phyloP scores from a whole-genome alignment of 805 yeast species.

The Ogataea dorogensis region DNA sequence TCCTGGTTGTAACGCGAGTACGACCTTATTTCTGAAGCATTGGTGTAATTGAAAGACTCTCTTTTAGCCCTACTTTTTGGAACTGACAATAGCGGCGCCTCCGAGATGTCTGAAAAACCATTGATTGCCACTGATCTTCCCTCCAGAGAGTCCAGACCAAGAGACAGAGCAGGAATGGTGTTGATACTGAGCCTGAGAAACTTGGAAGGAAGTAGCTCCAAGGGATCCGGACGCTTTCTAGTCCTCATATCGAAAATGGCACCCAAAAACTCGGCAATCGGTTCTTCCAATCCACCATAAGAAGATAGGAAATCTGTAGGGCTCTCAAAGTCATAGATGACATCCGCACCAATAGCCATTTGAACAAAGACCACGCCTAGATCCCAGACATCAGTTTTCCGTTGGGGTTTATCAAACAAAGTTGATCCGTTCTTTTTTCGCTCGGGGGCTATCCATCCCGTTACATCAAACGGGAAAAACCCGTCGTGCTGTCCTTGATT shows the following conservation, averaged over 20 bases:
- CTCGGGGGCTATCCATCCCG: conserved; percentile 84
- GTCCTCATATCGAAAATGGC: conserved; percentile 64
- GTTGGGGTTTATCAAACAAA: conserved; percentile 48
- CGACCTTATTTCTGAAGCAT: conserved; percentile 19
- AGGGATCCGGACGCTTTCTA: conserved; percentile 73
- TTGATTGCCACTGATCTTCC: conserved; percentile 1
- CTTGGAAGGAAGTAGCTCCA: conserved; percentile 80
- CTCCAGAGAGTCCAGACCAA: conserved; percentile 4
- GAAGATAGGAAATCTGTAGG: conserved; percentile 61
- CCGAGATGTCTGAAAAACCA: conserved; percentile 25
- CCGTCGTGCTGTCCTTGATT: conserved; percentile 28
- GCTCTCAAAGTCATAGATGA: conserved; percentile 51
- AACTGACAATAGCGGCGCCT: conserved; percentile 15
- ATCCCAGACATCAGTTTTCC: conserved; percentile 93
- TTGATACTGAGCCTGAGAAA: conserved; percentile 73
- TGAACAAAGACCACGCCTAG: conserved; percentile 76
- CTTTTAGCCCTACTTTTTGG: conserved; percentile 20
- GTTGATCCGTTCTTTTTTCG: conserved; percentile 31
- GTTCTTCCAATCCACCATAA: conserved; percentile 41
- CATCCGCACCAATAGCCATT: conserved; percentile 58
- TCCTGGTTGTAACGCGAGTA: conserved; percentile 84
- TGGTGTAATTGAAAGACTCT: conserved; percentile 30
- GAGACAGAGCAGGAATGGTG: conserved; percentile 30
- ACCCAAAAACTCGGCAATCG: conserved; percentile 63
- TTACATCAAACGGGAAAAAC: conserved; percentile 26